Base-by-base conservation (phyloP, 2,329 filamentous ascomycete species). In the Ophiostoma himal-ulmi region DNA sequence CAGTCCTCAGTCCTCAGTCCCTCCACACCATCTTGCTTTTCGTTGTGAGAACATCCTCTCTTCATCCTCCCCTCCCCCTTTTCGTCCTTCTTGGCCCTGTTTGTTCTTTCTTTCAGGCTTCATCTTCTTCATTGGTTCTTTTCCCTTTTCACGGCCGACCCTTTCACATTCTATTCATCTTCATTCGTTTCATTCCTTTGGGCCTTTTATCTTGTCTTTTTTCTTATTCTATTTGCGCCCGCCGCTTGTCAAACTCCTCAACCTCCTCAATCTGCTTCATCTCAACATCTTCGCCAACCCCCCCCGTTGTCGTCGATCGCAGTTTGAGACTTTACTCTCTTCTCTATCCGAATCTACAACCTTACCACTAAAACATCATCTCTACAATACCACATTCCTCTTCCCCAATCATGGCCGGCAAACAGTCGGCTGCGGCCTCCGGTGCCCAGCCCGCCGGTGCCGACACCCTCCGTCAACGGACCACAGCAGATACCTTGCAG, bases 371-470 rank as follows among this genome's bases (percentile, higher is more conserved):
- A 36, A 54, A 22, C 14, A 30, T 10, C 30, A 26, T 26, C 26
- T 48, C 37, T 34, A 13, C 65, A 39, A 30, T 10, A 14, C 22
- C 13, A 22, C 20, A n/a, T 67, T 22, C 62, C 62, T 7, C 60
- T 22, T 30, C 62, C 20, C 52, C 37, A 52, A 76, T 70, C 76
- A 88, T 88, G 86, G 84, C 85, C 76, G 81, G 82, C 65, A 82
- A 83, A 71, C 84, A 83, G 79, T 82, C 83, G 77, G 81, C 82
- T 76, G 80, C 84, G 79, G 80, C 84, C 79, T 87, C 88, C 54
- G 88, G 88, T 79, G 83, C 85, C 76, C 86, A 89, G 75, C 78
- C 84, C 71, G 82, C 81, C 76, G 84, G 88, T 75, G 83, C 83
- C 75, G 85, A 88, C 75, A 83, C 83, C 74, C 82, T 86, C 73